Evolutionary conservation across 2,329 filamentous ascomycete species (phyloP).

Genomic region (Colletotrichum gloeosporioides): DNA sequence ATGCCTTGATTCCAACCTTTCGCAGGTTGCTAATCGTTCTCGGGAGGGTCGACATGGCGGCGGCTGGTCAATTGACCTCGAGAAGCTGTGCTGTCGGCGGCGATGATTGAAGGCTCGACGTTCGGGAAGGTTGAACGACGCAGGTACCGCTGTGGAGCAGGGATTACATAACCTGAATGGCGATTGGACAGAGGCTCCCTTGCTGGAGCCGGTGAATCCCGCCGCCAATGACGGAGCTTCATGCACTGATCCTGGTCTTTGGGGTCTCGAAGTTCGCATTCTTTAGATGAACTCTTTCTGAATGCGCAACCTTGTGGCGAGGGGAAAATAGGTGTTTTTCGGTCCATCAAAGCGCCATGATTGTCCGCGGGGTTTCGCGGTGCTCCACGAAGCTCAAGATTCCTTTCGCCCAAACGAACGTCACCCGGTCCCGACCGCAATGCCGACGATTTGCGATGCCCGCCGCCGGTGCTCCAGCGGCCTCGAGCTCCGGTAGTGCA

Average conservation of each 20-base stretch:
- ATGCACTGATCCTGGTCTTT: constrained; percentile 1
- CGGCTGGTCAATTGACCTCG: constrained; percentile 38
- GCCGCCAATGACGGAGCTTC: constrained; percentile 23
- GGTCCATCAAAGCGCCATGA: constrained; percentile 30
- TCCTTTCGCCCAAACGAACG: constrained; percentile 1
- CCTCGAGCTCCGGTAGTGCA: constrained; percentile 30
- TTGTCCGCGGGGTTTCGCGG: constrained; percentile 35
- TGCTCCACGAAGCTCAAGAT: constrained; percentile 31
- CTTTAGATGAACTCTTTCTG: not conserved
- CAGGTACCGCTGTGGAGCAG: not conserved
- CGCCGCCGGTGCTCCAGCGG: constrained; percentile 14
- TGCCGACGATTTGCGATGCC: constrained; percentile 22
- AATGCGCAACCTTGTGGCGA: not conserved
- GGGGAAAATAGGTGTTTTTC: not conserved
- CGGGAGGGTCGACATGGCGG: constrained; percentile 85
- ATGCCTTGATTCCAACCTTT: constrained; percentile 86
- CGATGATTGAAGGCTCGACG: constrained; percentile 17
- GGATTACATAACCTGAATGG: constrained; percentile 9
- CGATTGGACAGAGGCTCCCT: constrained; percentile 8
- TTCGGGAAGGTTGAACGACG: constrained; percentile 17
- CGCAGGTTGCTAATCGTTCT: constrained; percentile 88
- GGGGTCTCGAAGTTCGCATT: constrained; percentile 4
- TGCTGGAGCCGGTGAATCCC: constrained; percentile 10
- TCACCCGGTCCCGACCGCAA: constrained; percentile 13
- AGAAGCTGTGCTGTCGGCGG: constrained; percentile 20